Conservation (phyloP, 1,139 yeast species). For the Geotrichum phurueaensis region DNA sequence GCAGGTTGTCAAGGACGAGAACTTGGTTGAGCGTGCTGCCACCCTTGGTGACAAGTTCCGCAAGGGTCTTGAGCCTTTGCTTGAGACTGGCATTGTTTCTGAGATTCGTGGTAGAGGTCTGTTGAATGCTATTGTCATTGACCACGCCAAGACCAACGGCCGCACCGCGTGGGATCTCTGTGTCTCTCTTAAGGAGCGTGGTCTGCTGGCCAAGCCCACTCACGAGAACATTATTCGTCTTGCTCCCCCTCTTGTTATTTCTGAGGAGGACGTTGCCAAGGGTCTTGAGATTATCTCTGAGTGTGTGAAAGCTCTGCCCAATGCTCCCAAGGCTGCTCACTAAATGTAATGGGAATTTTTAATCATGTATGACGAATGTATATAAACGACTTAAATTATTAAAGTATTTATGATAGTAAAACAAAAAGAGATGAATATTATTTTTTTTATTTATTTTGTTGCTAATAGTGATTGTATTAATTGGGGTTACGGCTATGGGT, state of each 20-base stretch:
- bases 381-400: neutral
- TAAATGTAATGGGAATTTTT: neutral
- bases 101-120: conserved; percentile 94
- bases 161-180: conserved; percentile 96
- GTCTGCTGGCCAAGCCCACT: conserved; percentile 93
- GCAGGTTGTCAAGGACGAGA: conserved; percentile 82
- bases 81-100: conserved; percentile 59
- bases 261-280: conserved; percentile 75
- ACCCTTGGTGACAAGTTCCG: conserved; percentile 67
- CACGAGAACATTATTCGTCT: conserved; percentile 92
- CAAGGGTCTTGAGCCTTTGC: conserved; percentile 57
- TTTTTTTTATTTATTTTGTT: too few species aligned
- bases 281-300: conserved; percentile 70
- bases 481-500: too few species aligned
- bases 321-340: conserved; percentile 34
- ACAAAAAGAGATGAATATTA: too few species aligned
- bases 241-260: conserved; percentile 92
- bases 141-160: conserved; percentile 75
- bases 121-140: conserved; percentile 86
- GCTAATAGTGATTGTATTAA: too few species aligned
- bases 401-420: too few species aligned
- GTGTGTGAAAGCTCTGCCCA: conserved; percentile 56
- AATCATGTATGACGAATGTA: neutral
- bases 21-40: conserved; percentile 71
- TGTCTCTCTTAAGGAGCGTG: conserved; percentile 77